Evolutionary conservation across 2,329 filamentous ascomycete species (phyloP), one percentile per base, ranked within the genome.

Genomic region (Calonectria pteridis): DNA sequence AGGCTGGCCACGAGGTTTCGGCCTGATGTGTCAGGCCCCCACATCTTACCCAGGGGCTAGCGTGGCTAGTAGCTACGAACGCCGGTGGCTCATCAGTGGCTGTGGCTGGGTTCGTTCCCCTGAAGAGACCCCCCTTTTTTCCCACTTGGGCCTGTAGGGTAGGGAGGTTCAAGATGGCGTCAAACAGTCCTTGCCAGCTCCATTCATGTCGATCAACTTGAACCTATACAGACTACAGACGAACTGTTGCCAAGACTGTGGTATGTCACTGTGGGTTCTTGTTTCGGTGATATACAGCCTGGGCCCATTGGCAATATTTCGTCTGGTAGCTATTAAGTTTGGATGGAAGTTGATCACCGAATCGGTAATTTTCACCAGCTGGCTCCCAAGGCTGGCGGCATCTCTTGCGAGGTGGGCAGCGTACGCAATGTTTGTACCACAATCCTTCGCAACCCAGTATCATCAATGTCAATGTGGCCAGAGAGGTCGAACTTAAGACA

Each of bases 1-100:
- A 81, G 79, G 72, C 77, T 81, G 79, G 78, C 79, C 78, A 79
- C 73, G 71, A 75, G 66, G 71, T 79, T 76, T 77, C 75, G 76
- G 79, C 79, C 79, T 81, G 74, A 79, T 43, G 55, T 74, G 46
- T 80, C 50, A 81, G 79, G 79, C 78, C 64, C 31, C 71, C 67
- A 72, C 73, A 7, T 14, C 37, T 7, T 33, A 18, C 67, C 53
- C 78, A 75, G 77, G 77, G 69, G 67, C 68, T 50, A 75, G 51
- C 65, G 69, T 59, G 55, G 55, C 55, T 49, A 16, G 46, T 35
- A 43, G 53, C 46, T 67, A 67, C 35, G 31, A 26, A 55, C 29
- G 28, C 23, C n/a, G 16, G 63, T 59, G 69, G 51, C 63, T 71
- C 55, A 62, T 49, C 23, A 18, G 40, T 29, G 37, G 59, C 37